Base-by-base conservation (phyloP, 2,329 filamentous ascomycete species). In the Didymosphaeria variabile region DNA sequence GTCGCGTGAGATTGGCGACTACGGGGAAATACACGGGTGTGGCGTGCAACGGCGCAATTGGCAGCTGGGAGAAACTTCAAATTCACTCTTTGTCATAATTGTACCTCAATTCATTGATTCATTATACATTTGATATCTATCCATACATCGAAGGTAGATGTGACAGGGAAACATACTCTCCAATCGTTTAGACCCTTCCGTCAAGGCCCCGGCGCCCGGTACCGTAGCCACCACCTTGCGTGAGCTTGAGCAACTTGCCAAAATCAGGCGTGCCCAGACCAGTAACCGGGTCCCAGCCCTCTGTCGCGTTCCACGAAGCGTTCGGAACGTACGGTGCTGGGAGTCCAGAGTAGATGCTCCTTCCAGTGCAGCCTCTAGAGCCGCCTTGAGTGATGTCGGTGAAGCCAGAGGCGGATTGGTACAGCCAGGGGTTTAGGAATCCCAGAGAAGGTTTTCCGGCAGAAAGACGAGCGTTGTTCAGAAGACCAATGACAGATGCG, bases 281-380 rank as follows among this genome's bases (percentile, higher is more conserved):
- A 15, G 82, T 84, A 5, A 80, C 82, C 0, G 83, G 82, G 69
- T 85, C 82, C 83, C 83, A 85, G 2, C 82, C 82, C 32, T 70
- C 62, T 0, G 81, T 83, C 23, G 83, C 83, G 71, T 84, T 84
- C 82, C 83, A 85, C 42, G 80, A 79, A 1, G 84, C 83, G 67
- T 80, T 77, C 2, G 77, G 79, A 5, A 85, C 79, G 52, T 67
- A 67, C 1, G 78, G 79, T 32, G 82, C 76, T 0, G 61, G 34
- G 4, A 79, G 65, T 3, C 78, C 78, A 15, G 75, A 72, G 52
- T 76, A 77, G 13, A 80, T 79, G 21, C 74, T 71, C 1, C 70
- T 67, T 0, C 80, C 79, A 5, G 70, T 73, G 67, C 83, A 85
- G 21, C 83, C 83, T 6, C 63, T 72, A 1, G 82, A 84, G 10